A percentile compares a stretch with the other conserved stretches of the same genome.
Conservation (phyloP, 1,139 yeast genomes). For the Tardiomyces digboiensis region DNA sequence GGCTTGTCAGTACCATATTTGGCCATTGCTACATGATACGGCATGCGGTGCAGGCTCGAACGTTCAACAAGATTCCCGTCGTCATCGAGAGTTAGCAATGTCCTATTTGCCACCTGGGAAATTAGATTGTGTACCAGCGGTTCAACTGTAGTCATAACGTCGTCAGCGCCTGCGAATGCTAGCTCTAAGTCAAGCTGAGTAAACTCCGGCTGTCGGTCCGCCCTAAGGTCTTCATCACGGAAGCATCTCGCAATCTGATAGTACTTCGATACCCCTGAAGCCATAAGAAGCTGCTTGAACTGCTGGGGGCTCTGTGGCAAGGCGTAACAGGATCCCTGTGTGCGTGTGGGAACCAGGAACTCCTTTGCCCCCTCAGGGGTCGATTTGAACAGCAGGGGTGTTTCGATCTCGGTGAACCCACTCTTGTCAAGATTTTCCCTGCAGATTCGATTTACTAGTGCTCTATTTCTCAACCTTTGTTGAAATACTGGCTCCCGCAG, state of each 20-base stretch:
- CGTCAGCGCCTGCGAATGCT: slow-evolving; percentile 65
- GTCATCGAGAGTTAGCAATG: background rate
- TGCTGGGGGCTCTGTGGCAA: slow-evolving; percentile 98
- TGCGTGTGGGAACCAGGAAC: slow-evolving; percentile 85
- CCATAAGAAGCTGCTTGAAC: slow-evolving; percentile 89
- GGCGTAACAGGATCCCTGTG: slow-evolving; percentile 58
- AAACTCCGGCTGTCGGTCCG: slow-evolving; percentile 96
- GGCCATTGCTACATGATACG: slow-evolving; percentile 60
- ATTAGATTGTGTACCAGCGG: slow-evolving; percentile 29
- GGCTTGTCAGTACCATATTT: slow-evolving; percentile 93
- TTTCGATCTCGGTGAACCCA: slow-evolving; percentile 74
- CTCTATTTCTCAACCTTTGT: slow-evolving; percentile 47
- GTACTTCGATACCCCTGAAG: slow-evolving; percentile 80
- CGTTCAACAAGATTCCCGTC: background rate
- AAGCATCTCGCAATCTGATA: slow-evolving; percentile 92
- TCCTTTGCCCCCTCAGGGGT: slow-evolving; percentile 99
- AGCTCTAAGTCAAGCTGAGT: slow-evolving; percentile 94
- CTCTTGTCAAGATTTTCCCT: slow-evolving; percentile 38
- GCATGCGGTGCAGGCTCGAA: slow-evolving; percentile 34
- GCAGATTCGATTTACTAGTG: slow-evolving; percentile 47
- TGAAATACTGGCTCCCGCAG: slow-evolving; percentile 57
- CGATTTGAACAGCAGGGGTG: slow-evolving; percentile 86
- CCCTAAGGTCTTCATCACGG: slow-evolving; percentile 89
- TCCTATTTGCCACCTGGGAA: background rate
- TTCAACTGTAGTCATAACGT: slow-evolving; percentile 61